phyloP scores from a whole-genome alignment of 768 basidiomycete genomes.

The Floccularia luteovirens region DNA sequence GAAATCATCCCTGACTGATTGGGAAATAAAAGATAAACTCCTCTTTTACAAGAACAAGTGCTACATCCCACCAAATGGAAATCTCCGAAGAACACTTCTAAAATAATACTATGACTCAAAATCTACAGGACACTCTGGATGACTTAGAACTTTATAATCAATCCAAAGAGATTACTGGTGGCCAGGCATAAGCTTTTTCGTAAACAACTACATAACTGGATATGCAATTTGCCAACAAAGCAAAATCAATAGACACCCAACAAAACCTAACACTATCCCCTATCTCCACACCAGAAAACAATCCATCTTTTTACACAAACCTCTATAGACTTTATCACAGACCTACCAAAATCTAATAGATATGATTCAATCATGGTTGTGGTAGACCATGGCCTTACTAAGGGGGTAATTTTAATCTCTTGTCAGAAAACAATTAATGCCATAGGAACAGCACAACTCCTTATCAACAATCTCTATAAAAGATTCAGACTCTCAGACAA shows the following conservation, averaged over 20 bases:
- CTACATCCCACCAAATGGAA: not conserved
- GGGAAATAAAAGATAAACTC: constrained; percentile 3
- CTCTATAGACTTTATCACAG: constrained; percentile 12
- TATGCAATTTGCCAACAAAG: constrained; percentile 8
- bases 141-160: not conserved
- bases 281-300: not conserved
- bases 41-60: not conserved
- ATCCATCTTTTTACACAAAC: constrained; percentile 6
- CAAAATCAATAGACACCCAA: constrained; percentile 8
- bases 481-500: constrained; percentile 10
- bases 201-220: constrained; percentile 6
- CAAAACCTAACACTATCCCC: constrained; percentile 4
- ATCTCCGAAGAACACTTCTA: not conserved
- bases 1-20: constrained; percentile 3
- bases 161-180: not conserved
- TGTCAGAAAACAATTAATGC: constrained; percentile 9
- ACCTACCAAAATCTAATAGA: constrained; percentile 8
- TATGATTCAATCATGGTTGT: constrained; percentile 14
- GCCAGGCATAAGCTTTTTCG: not conserved
- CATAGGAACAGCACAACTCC: not conserved
- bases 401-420: constrained; percentile 16
- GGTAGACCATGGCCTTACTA: constrained; percentile 18
- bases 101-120: not conserved
- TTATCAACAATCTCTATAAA: constrained; percentile 5
- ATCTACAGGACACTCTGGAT: not conserved